Evolutionary conservation across 202 grass and related monocot species (phyloP).

Genomic region (Hordeum pubiflorum): DNA sequence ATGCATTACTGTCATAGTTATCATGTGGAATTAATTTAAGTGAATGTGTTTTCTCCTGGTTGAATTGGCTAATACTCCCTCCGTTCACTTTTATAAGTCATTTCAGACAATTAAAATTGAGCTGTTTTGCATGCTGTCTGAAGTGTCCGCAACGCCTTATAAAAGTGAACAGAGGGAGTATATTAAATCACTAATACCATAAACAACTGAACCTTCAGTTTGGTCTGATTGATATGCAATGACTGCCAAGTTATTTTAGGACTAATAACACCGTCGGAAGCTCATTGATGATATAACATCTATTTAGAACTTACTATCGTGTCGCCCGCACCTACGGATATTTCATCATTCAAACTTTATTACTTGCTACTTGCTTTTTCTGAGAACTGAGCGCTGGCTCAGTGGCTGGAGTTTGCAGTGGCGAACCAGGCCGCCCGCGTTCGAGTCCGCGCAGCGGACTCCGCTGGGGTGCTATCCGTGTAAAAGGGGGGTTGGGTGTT

Average conservation of each 20-base stretch:
- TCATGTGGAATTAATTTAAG: neutral
- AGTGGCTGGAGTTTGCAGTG: neutral
- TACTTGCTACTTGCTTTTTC: neutral
- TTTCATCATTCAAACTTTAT: neutral
- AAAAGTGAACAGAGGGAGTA: too few relatives aligned
- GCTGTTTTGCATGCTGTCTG: too few relatives aligned
- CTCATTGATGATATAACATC: neutral
- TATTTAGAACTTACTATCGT: neutral
- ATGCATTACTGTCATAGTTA: neutral
- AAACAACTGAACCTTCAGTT: neutral
- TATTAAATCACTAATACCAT: conserved; percentile 12
- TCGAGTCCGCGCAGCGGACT: too few relatives aligned
- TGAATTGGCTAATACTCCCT: neutral
- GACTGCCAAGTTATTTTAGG: conserved; percentile 1
- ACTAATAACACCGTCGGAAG: neutral
- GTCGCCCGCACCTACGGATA: neutral
- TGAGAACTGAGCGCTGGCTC: neutral
- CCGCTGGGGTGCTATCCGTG: too few relatives aligned
- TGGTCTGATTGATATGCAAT: neutral
- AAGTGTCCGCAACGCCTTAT: too few relatives aligned
- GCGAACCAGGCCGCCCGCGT: too few relatives aligned
- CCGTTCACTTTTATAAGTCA: too few relatives aligned
- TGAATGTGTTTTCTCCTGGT: neutral
- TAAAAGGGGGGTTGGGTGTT: too few relatives aligned
- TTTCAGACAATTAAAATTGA: too few relatives aligned